phyloP scores from a whole-genome alignment of 176 grass and related monocot genomes.

The Raddia guianensis region DNA sequence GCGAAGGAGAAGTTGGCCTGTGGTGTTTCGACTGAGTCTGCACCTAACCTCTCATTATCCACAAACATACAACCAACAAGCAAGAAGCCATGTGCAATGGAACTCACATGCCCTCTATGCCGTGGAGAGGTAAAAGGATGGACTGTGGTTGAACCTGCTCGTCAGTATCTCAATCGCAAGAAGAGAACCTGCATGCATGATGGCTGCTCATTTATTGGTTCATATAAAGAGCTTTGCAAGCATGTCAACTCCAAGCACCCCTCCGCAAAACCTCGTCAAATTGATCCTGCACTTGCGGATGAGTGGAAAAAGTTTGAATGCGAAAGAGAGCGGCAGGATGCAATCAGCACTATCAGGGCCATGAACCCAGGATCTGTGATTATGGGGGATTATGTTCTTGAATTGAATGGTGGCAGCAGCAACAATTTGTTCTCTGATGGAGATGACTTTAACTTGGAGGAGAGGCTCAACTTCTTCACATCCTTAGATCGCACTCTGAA shows the following conservation, averaged over 20 bases:
- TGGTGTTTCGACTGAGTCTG: conserved; percentile 26
- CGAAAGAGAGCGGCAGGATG: conserved; percentile 77
- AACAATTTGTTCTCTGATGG: conserved; percentile 40
- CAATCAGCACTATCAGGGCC: conserved; percentile 83
- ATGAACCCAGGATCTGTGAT: conserved; percentile 76
- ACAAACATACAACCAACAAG: conserved; percentile 19
- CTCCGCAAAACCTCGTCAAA: conserved; percentile 57
- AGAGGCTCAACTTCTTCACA: conserved; percentile 56
- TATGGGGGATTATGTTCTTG: conserved; percentile 93
- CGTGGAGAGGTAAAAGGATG: conserved; percentile 90
- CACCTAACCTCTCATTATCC: conserved; percentile 33
- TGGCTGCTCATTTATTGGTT: conserved; percentile 74
- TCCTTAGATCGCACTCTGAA: conserved; percentile 54
- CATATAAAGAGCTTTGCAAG: conserved; percentile 72
- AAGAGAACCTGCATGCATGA: conserved; percentile 77
- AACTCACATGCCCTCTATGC: conserved; percentile 86
- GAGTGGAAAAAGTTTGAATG: conserved; percentile 81
- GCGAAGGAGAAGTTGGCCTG: conserved; percentile 51
- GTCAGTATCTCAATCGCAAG: conserved; percentile 78
- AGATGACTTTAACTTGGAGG: conserved; percentile 47
- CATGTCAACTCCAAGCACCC: conserved; percentile 73
- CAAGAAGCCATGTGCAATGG: conserved; percentile 49
- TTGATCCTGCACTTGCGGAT: conserved; percentile 79
- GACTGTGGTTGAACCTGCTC: conserved; percentile 85
- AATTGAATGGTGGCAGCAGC: conserved; percentile 57